Conservation (phyloP, 75 land plant species). For the Cryptomeria japonica region DNA sequence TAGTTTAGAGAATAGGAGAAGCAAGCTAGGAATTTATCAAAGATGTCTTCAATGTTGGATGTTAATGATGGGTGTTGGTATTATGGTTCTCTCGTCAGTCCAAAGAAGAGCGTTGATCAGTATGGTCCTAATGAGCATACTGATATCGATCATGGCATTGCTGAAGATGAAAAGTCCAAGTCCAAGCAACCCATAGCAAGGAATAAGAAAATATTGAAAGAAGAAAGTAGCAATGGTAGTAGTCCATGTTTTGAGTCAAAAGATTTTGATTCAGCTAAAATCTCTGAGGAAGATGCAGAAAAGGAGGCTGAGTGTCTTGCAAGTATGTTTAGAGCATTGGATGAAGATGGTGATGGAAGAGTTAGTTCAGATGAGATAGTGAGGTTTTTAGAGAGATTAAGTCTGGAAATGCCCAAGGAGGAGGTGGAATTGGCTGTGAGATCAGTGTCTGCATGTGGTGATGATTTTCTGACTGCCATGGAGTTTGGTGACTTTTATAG, state of each 20-base stretch:
- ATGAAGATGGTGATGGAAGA: too few species aligned
- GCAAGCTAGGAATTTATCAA: background rate
- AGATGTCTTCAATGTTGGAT: background rate
- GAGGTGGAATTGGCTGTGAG: too few species aligned
- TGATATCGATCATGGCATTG: background rate
- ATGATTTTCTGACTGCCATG: too few species aligned
- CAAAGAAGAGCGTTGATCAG: background rate
- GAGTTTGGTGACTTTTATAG: too few species aligned
- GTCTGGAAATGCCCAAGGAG: too few species aligned
- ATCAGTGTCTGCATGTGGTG: too few species aligned
- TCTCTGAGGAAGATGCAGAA: too few species aligned
- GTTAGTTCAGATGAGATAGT: too few species aligned
- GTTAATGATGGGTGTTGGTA: background rate
- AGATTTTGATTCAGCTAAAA: background rate
- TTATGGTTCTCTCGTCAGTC: background rate
- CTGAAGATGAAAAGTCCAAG: background rate
- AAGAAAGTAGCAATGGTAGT: background rate
- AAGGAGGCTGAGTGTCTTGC: too few species aligned
- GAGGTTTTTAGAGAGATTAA: too few species aligned
- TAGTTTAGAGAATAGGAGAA: background rate
- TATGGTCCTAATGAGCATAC: background rate
- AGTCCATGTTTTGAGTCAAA: background rate
- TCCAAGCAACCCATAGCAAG: background rate
- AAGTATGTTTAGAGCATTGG: too few species aligned
- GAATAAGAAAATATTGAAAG: background rate